Base-by-base conservation (phyloP, 345 rosid genomes). In the Arabidopsis suecica region DNA sequence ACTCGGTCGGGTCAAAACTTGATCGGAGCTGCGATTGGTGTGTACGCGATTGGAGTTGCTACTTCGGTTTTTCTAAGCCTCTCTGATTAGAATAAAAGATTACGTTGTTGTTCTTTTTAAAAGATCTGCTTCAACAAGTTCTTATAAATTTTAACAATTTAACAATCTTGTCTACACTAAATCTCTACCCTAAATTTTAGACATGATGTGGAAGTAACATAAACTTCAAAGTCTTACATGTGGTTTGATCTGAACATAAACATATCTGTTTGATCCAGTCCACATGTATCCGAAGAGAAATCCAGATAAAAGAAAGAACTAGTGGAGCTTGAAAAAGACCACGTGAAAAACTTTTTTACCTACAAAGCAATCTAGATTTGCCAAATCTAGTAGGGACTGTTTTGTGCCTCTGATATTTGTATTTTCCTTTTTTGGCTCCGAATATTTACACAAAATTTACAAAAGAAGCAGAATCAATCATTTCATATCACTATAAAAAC, bases 21-120 rank as follows among this genome's bases (percentile, higher is more conserved):
- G 9, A 63, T 88, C 18, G 97, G 91, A 18, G 81, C 90, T 3
- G 89, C 82, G 83, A 80, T 88, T 63, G 98, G 93, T 36, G 82
- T 82, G 4, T 93, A 91, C 83, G 91, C 94, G 9, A 82, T 91
- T 12, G 94, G 97, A 8, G 90, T 91, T 13, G 94, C 86, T 2
- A 78, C 94, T 65, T 89, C 96, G 10, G 79, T 91, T 73, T 88
- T 83, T 66, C 82, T 89, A 30, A 75, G 97, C 69, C 74, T 91
- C 77, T 86, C 90, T 40, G 83, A 83, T 61, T 89, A 36, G 36
- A 25, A 28, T 2, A 9, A 8, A 83, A 10, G 10, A 38, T 18
- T 38, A 13, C 49, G 44, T 50, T 32, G 50, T 40, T 40, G 32
- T 48, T 56, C 41, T 5, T 42, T 13, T 1, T 11, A 14, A 16